These are phyloP conservation scores for Heterobasidion irregulare DNA, from an alignment of 1,284 basidiomycete species.

Conservation along the genomic window DNA sequence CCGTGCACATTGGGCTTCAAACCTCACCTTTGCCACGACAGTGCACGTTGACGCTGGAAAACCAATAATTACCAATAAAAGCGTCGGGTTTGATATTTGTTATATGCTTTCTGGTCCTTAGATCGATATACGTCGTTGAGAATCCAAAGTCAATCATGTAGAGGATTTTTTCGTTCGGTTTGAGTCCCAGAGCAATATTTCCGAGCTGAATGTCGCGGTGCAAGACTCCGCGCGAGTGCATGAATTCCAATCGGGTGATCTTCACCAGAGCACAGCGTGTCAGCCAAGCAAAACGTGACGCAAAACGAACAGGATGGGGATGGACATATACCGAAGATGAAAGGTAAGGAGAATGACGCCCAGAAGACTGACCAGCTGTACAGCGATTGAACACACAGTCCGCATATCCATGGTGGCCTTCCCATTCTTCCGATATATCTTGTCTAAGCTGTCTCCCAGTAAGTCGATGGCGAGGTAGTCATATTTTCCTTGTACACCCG, in stretches of 20 bases:
- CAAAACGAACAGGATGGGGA: background rate
- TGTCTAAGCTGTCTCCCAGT: conserved; percentile 61
- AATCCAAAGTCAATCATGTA: conserved; percentile 83
- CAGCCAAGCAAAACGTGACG: background rate
- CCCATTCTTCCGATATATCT: conserved; percentile 43
- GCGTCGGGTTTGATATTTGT: conserved; percentile 60
- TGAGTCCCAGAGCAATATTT: conserved; percentile 57
- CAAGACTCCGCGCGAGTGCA: conserved; percentile 63
- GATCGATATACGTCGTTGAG: conserved; percentile 67
- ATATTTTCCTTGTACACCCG: conserved; percentile 51
- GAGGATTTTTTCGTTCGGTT: conserved; percentile 46
- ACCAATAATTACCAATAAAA: conserved; percentile 79
- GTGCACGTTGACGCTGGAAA: conserved; percentile 64
- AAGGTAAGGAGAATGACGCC: background rate
- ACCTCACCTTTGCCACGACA: conserved; percentile 59
- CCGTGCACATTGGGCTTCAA: background rate
- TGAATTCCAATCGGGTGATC: conserved; percentile 61
- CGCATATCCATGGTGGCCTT: conserved; percentile 56
- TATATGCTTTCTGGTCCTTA: conserved; percentile 51
- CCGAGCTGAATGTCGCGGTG: conserved; percentile 74
- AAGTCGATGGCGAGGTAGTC: conserved; percentile 71
- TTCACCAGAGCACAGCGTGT: conserved; percentile 17
- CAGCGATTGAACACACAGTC: conserved; percentile 62
- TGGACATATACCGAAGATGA: background rate
- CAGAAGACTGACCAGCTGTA: conserved; percentile 52